Evolutionary conservation across 2,329 filamentous ascomycete genomes (phyloP).

Genomic region (Ophiocordyceps camponoti-floridani): DNA sequence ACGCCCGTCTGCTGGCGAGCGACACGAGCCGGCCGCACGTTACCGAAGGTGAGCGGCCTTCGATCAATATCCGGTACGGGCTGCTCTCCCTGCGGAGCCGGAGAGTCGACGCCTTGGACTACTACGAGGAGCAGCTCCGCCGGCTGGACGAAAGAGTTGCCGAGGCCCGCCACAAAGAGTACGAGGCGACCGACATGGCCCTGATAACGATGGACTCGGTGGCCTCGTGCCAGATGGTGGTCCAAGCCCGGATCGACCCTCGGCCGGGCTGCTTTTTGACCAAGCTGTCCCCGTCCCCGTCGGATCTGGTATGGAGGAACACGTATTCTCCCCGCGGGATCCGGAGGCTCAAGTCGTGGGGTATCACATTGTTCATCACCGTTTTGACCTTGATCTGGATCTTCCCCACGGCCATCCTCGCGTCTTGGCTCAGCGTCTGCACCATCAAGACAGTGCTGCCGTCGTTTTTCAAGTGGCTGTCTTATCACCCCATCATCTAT

Average conservation of each 20-base stretch:
- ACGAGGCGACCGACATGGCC: constrained; percentile 62
- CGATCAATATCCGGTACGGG: constrained; percentile 61
- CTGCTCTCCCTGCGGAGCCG: constrained; percentile 52
- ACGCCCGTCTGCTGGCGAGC: constrained; percentile 39
- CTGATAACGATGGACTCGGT: constrained; percentile 98
- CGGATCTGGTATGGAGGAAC: constrained; percentile 89
- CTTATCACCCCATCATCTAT: constrained; percentile 48
- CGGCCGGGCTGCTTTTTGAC: constrained; percentile 73
- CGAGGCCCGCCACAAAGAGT: constrained; percentile 54
- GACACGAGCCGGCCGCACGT: constrained; percentile 13
- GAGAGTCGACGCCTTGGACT: constrained; percentile 79
- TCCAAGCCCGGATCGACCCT: constrained; percentile 85
- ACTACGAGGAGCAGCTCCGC: constrained; percentile 75
- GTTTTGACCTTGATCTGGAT: constrained; percentile 81
- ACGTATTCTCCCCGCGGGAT: constrained; percentile 64
- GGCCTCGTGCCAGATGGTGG: constrained; percentile 82
- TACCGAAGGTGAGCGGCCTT: constrained; percentile 38
- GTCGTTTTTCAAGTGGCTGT: constrained; percentile 46
- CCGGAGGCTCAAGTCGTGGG: constrained; percentile 65
- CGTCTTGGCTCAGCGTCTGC: constrained; percentile 63
- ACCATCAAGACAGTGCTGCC: constrained; percentile 61
- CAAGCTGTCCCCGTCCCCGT: constrained; percentile 70
- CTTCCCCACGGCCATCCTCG: constrained; percentile 60
- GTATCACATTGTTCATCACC: constrained; percentile 66
- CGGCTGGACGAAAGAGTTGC: constrained; percentile 59